A percentile compares a stretch with the other conserved stretches of the same genome.
phyloP scores from a whole-genome alignment of 352 stramenopile species.

The Globisporangium orthogonon region DNA sequence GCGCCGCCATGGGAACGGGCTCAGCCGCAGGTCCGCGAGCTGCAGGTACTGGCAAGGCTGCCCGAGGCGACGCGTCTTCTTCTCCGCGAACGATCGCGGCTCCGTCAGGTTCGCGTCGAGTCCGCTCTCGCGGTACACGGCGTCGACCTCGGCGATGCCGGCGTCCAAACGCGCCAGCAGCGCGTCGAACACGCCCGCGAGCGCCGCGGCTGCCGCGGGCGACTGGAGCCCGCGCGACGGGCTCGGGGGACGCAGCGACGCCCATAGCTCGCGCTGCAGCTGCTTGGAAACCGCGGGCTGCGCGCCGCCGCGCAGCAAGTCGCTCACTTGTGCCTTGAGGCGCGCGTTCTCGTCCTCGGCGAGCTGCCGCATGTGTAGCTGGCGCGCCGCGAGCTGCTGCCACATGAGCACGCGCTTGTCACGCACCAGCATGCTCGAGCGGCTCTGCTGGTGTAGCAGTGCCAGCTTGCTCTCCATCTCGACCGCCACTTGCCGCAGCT shows the following conservation, averaged over 20 bases:
- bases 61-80: neutral
- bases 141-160: constrained; percentile 1
- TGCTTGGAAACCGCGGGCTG: neutral
- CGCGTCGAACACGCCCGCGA: neutral
- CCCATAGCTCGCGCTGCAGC: neutral
- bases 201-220: neutral
- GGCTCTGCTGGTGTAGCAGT: constrained; percentile 2
- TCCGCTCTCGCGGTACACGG: constrained; percentile 6
- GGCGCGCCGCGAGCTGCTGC: constrained; percentile 7
- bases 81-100: constrained; percentile 10
- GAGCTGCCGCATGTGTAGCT: neutral
- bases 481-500: neutral
- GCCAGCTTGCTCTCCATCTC: constrained; percentile 5
- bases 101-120: constrained; percentile 6
- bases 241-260: neutral
- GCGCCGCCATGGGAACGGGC: constrained; percentile 2
- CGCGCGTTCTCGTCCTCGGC: constrained; percentile 4
- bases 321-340: constrained; percentile 3
- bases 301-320: neutral
- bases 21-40: constrained; percentile 3
- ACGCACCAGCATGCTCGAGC: neutral
- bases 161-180: constrained; percentile 4
- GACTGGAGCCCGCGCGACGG: neutral
- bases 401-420: constrained; percentile 7
- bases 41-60: constrained; percentile 2